Evolutionary conservation across 305 asterid genomes (phyloP).

Genomic region (Solanum chacoense): DNA sequence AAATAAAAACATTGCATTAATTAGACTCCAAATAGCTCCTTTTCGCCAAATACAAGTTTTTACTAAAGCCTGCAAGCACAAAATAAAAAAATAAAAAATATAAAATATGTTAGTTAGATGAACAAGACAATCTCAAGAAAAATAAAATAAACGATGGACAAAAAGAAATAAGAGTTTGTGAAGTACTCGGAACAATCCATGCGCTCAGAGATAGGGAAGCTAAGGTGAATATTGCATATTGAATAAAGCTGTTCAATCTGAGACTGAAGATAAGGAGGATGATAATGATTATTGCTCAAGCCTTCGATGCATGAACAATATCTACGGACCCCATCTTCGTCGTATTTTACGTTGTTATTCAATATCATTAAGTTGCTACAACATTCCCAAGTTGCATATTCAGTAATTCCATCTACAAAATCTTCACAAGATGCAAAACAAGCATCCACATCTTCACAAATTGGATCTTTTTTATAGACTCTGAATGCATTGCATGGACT

Average conservation of each 20-base stretch:
- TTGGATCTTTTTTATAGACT: not conserved
- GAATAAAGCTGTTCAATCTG: slow-evolving; percentile 14
- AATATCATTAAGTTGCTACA: not conserved
- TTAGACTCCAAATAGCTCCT: not conserved
- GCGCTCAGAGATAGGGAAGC: slow-evolving; percentile 37
- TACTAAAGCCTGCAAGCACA: not conserved
- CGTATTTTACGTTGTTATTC: not conserved
- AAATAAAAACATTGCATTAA: not conserved
- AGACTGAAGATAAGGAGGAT: not conserved
- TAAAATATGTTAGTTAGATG: not conserved
- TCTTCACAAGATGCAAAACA: not conserved
- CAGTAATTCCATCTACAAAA: not conserved
- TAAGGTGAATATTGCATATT: slow-evolving; percentile 19
- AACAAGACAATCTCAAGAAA: not conserved
- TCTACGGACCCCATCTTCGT: not conserved
- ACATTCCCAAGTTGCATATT: not conserved
- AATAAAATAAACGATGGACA: not conserved
- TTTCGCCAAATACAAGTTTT: not conserved
- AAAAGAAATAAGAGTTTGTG: not conserved
- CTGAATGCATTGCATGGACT: not conserved
- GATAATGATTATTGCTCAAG: not conserved
- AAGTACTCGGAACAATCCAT: slow-evolving; percentile 14
- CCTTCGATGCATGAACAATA: slow-evolving; percentile 21
- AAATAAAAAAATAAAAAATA: not conserved
- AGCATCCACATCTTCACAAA: not conserved